These are phyloP conservation scores for Teratosphaeriaceae sp. DNA, from an alignment of 2,329 filamentous ascomycete species.

Conservation along the genomic window DNA sequence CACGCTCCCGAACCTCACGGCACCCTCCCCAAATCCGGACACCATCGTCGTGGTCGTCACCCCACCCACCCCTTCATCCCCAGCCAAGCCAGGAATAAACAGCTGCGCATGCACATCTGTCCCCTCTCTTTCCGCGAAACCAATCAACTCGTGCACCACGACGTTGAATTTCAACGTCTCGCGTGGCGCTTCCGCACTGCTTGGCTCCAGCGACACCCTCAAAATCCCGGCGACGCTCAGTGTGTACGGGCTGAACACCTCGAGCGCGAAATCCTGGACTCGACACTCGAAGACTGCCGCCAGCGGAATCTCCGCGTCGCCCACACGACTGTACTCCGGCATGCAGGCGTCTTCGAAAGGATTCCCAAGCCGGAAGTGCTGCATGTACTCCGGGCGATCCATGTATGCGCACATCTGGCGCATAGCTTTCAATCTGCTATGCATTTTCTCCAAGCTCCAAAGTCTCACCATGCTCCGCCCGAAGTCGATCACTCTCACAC, in stretches of 20 bases:
- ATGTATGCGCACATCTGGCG: constrained; percentile 95
- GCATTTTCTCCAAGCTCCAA: constrained; percentile 91
- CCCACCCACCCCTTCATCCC: constrained; percentile 76
- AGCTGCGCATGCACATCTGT: constrained; percentile 94
- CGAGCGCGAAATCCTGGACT: constrained; percentile 88
- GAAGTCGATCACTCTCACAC: constrained; percentile 85
- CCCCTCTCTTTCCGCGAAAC: constrained; percentile 92
- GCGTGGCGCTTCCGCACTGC: constrained; percentile 82
- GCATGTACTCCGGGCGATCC: constrained; percentile 87
- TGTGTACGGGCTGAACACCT: constrained; percentile 88
- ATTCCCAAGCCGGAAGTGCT: constrained; percentile 87
- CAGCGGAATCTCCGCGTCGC: constrained; percentile 87
- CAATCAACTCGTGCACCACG: constrained; percentile 92
- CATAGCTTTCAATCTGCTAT: constrained; percentile 83
- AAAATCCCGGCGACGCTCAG: constrained; percentile 86
- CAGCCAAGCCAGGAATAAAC: constrained; percentile 87
- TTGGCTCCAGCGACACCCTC: constrained; percentile 85
- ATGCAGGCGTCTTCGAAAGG: constrained; percentile 85
- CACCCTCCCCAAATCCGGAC: constrained; percentile 83
- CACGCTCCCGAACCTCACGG: constrained; percentile 91
- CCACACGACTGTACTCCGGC: constrained; percentile 85
- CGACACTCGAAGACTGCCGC: constrained; percentile 89
- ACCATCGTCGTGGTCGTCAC: constrained; percentile 96
- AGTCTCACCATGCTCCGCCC: constrained; percentile 77
- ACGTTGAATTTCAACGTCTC: constrained; percentile 97